Percentiles rank a stretch among this genome's conserved stretches.
Evolutionary conservation across 2,329 filamentous ascomycete genomes (phyloP).

Genomic region (Beauveria caledonica): DNA sequence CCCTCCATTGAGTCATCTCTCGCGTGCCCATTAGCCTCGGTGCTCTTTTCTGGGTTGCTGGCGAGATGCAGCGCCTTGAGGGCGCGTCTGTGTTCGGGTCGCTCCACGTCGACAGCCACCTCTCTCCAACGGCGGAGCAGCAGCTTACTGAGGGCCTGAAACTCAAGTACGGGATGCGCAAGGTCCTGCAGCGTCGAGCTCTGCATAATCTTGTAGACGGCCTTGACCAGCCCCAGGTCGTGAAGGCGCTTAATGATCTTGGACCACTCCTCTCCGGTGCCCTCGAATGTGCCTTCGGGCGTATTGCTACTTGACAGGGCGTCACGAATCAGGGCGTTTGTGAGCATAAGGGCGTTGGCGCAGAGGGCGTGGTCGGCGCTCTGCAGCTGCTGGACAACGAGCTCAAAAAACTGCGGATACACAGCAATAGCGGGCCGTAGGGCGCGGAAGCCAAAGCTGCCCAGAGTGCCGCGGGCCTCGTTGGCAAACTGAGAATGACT

Average conservation of each 20-base stretch:
- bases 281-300: conserved; percentile 20
- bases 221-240: conserved; percentile 85
- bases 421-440: conserved; percentile 86
- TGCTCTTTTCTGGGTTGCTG: conserved; percentile 56
- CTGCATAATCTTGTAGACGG: conserved; percentile 90
- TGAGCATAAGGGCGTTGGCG: conserved; percentile 87
- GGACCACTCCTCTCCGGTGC: conserved; percentile 67
- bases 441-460: conserved; percentile 78
- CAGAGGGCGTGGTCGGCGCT: conserved; percentile 93
- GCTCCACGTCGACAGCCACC: conserved; percentile 74
- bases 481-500: conserved; percentile 64
- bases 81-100: conserved; percentile 78
- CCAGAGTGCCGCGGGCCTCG: conserved; percentile 34
- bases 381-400: conserved; percentile 83
- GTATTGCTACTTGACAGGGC: conserved; percentile 67
- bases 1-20: conserved; percentile 29
- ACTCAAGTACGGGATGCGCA: conserved; percentile 83
- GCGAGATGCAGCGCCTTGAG: conserved; percentile 80
- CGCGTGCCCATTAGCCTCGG: conserved; percentile 28
- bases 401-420: conserved; percentile 89
- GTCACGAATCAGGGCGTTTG: conserved; percentile 92
- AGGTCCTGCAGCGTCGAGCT: conserved; percentile 86
- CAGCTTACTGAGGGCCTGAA: conserved; percentile 84
- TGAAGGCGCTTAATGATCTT: conserved; percentile 91
- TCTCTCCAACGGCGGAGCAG: conserved; percentile 83